Conservation (phyloP, 2,329 filamentous ascomycete genomes). For the Graphilbum ipis-grandicollis region DNA sequence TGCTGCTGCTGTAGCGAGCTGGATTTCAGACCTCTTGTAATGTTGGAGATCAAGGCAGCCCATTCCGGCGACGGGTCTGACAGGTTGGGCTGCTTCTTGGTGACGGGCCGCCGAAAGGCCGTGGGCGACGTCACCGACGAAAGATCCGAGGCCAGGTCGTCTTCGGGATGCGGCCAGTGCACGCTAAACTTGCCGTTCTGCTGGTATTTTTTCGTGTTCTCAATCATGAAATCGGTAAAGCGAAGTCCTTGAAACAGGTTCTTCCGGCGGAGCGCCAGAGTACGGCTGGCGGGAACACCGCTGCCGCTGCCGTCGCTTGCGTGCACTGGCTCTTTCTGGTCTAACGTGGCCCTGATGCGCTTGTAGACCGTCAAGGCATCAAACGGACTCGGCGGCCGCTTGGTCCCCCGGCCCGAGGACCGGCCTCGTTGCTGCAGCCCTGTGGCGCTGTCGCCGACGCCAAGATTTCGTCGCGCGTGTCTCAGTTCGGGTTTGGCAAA, state of each 20-base stretch:
- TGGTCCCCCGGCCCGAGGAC: constrained; percentile 14
- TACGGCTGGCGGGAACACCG: no score
- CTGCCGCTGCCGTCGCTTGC: constrained; percentile 8
- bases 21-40: constrained; percentile 17
- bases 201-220: constrained; percentile 41
- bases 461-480: constrained; percentile 40
- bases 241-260: constrained; percentile 37
- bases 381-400: constrained; percentile 39
- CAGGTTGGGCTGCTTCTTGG: constrained; percentile 4
- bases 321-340: constrained; percentile 5
- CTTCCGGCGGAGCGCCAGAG: constrained; percentile 22
- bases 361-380: constrained; percentile 41
- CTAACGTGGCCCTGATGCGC: constrained; percentile 25
- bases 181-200: constrained; percentile 37
- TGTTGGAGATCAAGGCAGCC: constrained; percentile 18
- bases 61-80: constrained; percentile 9
- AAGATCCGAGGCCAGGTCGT: constrained; percentile 4
- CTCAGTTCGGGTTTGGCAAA: constrained; percentile 44
- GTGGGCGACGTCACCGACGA: constrained; percentile 8
- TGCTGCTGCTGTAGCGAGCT: constrained; percentile 17
- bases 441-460: not conserved
- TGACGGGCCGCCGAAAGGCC: constrained; percentile 6
- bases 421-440: not conserved
- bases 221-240: constrained; percentile 33
- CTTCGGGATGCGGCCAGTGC: constrained; percentile 15